Base-by-base conservation (phyloP, 2,329 filamentous ascomycete species). In the Verticillium klebahnii region DNA sequence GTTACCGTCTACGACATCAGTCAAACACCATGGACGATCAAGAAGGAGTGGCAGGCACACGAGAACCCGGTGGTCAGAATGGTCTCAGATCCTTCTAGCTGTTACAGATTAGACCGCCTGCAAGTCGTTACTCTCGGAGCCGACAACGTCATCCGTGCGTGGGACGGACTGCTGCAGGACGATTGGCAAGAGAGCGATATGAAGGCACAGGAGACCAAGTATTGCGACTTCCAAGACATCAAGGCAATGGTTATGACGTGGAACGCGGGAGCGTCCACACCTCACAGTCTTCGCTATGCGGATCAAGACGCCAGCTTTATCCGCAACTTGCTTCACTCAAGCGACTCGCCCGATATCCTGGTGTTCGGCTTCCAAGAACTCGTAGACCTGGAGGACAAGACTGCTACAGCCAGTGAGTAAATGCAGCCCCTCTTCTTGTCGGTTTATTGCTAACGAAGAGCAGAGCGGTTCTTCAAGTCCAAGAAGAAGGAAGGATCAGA, bases 351-450 rank as follows among this genome's bases (percentile, higher is more conserved):
- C 0, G 95, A 98, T 68, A 93, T 99, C 58, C 78, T 98, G 2
- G 86, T 98, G 1, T 99, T 99, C 79, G 94, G 93, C 1, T 99
- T 99, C 74, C 95, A 99, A 74, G 95, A 99, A 75, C 83, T 99
- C n/a, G 95, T 99, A 4, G 95, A 99, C 71, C 81, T 99, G 8
- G 95, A 99, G 74, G 92, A 99, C 77, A 98, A 98, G 78, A 96
- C 93, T 67, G 90, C 96, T 58, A 98, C 94, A 25, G 95, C 95
- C n/a, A 97, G 87, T 87, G 75, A 71, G 83, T 81, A 62, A 59
- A 9, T 36, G 19, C 19, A 29, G 57, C 4, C n/a, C 25, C 12
- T 62, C 17, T 23, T 12, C 61, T 55, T 15, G 11, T 45, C 7
- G 2, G 9, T 29, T 1, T 23, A 34, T 25, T 7, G n/a, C 58